phyloP scores from a whole-genome alignment of 2,329 filamentous ascomycete species.

The Sporothrix variecibatus region DNA sequence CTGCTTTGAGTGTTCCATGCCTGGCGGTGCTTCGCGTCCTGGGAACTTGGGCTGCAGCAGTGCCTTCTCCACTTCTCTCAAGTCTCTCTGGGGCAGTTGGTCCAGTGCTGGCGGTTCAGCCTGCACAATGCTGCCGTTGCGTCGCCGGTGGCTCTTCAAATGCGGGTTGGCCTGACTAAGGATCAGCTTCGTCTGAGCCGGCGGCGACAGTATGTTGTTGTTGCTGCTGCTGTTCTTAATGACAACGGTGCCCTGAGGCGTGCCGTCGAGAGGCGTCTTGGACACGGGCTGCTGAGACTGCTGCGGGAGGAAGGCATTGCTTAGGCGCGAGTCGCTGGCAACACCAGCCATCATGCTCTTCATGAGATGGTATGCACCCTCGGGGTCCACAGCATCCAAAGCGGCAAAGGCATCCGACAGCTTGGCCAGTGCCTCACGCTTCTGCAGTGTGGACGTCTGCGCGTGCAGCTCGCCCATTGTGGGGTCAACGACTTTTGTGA shows the following conservation, averaged over 20 bases:
- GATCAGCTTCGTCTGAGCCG: slow-evolving; percentile 65
- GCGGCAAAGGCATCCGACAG: slow-evolving; percentile 83
- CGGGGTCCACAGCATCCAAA: slow-evolving; percentile 84
- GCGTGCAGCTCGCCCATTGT: slow-evolving; percentile 82
- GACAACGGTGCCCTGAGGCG: slow-evolving; percentile 58
- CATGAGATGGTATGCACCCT: slow-evolving; percentile 84
- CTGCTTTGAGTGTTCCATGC: slow-evolving; percentile 91
- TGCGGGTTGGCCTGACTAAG: slow-evolving; percentile 83
- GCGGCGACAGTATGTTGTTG: slow-evolving; percentile 37
- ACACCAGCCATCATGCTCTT: slow-evolving; percentile 75
- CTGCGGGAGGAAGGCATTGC: slow-evolving; percentile 48
- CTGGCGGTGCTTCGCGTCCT: slow-evolving; percentile 58
- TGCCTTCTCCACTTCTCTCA: slow-evolving; percentile 50
- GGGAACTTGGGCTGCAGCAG: slow-evolving; percentile 56
- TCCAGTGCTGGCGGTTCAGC: slow-evolving; percentile 37
- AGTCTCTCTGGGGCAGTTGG: slow-evolving; percentile 46
- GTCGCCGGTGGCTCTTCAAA: slow-evolving; percentile 72
- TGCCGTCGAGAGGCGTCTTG: slow-evolving; percentile 47
- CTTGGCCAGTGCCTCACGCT: slow-evolving; percentile 79
- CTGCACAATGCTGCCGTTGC: slow-evolving; percentile 51
- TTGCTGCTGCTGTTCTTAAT: slow-evolving; percentile 51
- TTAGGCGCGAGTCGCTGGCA: slow-evolving; percentile 67
- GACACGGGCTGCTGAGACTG: slow-evolving; percentile 27
- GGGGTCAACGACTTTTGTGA: slow-evolving; percentile 78
- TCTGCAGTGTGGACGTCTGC: slow-evolving; percentile 66